These are phyloP conservation scores for Jamesozyma lodderae DNA, from an alignment of 805 yeast species.

Conservation along the genomic window DNA sequence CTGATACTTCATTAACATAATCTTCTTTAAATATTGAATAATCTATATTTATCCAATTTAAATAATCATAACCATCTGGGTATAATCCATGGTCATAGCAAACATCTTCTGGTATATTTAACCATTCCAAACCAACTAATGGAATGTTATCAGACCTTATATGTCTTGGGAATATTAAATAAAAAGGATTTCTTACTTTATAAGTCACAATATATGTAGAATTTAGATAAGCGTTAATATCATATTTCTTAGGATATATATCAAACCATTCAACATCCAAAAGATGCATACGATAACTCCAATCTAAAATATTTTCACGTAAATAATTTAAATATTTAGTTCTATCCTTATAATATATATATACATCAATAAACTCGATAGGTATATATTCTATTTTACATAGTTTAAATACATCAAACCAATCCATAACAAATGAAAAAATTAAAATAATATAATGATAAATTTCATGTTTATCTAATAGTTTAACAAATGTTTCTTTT, in stretches of 20 bases:
- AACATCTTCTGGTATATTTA: background rate
- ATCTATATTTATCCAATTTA: background rate
- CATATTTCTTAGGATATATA: background rate
- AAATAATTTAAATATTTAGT: too few species aligned
- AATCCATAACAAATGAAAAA: background rate
- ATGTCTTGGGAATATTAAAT: background rate
- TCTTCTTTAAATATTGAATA: background rate
- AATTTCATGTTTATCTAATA: background rate
- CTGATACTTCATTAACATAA: too few species aligned
- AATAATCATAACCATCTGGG: background rate
- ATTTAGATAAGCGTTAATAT: too few species aligned
- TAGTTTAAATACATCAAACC: background rate
- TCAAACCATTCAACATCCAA: background rate
- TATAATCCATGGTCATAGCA: background rate
- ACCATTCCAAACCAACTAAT: background rate
- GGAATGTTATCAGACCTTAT: background rate
- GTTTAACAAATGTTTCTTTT: conserved; percentile 3
- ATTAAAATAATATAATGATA: background rate
- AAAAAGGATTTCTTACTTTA: background rate
- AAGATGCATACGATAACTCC: too few species aligned
- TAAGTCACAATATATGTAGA: background rate
- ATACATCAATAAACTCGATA: background rate
- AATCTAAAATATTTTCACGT: background rate
- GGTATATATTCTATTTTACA: background rate
- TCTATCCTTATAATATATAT: background rate